Evolutionary conservation across 2,329 filamentous ascomycete species (phyloP).

Genomic region (Akanthomyces lecanii): DNA sequence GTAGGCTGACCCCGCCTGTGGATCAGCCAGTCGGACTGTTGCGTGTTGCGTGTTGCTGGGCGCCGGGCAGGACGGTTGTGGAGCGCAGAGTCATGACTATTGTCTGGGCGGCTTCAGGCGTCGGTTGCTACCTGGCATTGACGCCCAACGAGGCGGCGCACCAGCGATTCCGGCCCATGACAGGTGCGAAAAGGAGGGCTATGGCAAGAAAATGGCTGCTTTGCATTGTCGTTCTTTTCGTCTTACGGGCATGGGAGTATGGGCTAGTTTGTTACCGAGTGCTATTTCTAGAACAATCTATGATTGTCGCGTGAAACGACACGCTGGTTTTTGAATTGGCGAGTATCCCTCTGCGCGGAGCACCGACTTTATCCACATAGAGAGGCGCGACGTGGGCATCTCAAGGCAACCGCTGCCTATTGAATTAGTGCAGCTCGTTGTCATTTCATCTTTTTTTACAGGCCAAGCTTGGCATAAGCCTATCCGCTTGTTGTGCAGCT

Average conservation of each 20-base stretch:
- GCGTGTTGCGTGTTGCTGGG: not conserved
- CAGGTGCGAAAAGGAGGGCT: not conserved
- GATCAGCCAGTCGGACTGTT: not conserved
- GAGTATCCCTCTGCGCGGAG: not conserved
- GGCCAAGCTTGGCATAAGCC: not conserved
- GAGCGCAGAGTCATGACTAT: not conserved
- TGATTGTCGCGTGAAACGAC: not conserved
- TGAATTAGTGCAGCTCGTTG: not conserved
- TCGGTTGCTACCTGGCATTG: constrained; percentile 9
- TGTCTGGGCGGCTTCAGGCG: constrained; percentile 3
- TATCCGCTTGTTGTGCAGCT: not conserved
- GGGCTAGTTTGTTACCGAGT: not conserved
- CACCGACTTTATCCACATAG: not conserved
- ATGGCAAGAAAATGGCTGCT: not conserved
- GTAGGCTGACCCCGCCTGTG: not conserved
- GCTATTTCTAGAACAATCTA: constrained; percentile 10
- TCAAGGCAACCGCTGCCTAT: not conserved
- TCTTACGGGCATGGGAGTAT: not conserved
- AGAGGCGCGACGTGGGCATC: not conserved
- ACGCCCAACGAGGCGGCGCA: constrained; percentile 13
- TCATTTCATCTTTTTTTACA: not conserved
- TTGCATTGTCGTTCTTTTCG: not conserved
- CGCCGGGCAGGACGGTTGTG: not conserved
- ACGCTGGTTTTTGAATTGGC: not conserved
- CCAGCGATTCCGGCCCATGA: constrained; percentile 1